phyloP scores from a whole-genome alignment of 805 yeast species.

The Sungouiozyma intestinalis region DNA sequence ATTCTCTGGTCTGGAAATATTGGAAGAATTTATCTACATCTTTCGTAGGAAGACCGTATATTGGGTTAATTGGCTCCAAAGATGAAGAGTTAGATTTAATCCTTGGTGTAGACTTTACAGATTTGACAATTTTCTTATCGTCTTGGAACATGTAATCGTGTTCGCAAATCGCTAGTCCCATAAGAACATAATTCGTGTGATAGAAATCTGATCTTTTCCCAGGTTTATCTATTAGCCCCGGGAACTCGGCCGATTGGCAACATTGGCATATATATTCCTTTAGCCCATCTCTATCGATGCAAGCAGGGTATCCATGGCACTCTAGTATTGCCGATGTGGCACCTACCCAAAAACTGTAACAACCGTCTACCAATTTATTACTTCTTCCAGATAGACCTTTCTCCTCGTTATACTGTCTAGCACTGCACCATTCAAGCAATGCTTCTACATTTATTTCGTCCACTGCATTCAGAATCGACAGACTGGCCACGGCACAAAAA shows the following conservation, averaged over 20 bases:
- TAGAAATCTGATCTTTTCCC: conserved; percentile 72
- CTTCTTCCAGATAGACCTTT: conserved; percentile 88
- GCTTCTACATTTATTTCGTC: conserved; percentile 37
- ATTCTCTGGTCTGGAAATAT: conserved; percentile 7
- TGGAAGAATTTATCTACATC: conserved; percentile 28
- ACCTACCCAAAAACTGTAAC: conserved; percentile 95
- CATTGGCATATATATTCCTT: conserved; percentile 61
- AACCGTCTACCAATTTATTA: conserved; percentile 90
- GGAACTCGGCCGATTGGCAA: conserved; percentile 49
- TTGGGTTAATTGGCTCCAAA: conserved; percentile 37
- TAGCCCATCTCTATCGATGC: conserved; percentile 47
- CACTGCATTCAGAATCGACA: conserved; percentile 37
- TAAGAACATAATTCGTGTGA: conserved; percentile 76
- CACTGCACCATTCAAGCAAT: conserved; percentile 56
- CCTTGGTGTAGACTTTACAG: neutral
- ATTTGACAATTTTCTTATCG: neutral
- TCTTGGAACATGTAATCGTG: conserved; percentile 1
- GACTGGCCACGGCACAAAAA: conserved; percentile 71
- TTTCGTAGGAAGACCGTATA: conserved; percentile 46
- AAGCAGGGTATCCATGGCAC: conserved; percentile 17
- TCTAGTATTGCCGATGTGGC: conserved; percentile 51
- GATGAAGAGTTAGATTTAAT: neutral
- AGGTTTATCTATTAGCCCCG: conserved; percentile 88
- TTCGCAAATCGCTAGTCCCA: conserved; percentile 46
- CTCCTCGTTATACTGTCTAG: conserved; percentile 62